Evolutionary conservation across 1,139 yeast species (phyloP).

Genomic region (Suhomyces choctaworum): DNA sequence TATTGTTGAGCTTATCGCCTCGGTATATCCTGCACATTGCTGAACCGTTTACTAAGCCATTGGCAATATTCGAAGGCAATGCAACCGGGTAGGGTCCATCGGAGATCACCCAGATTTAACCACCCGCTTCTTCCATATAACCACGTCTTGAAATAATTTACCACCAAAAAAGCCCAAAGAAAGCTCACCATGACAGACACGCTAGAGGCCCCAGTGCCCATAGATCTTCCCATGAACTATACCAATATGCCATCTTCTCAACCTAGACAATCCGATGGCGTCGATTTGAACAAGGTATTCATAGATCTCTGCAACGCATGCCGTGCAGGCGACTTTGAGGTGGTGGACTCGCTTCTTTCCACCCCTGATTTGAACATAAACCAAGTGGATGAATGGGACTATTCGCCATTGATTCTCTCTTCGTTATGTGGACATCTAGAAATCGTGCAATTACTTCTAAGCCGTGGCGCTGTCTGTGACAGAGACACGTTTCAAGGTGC

Average conservation of each 20-base stretch:
- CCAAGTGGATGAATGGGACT: conserved; percentile 69
- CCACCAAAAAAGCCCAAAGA: no score
- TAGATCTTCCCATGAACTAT: conserved; percentile 10
- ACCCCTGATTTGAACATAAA: conserved; percentile 60
- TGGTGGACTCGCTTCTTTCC: conserved; percentile 55
- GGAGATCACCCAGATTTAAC: no score
- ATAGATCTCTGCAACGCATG: conserved; percentile 63
- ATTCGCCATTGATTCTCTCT: conserved; percentile 71
- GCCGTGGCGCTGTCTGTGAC: conserved; percentile 73
- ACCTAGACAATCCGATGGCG: conserved; percentile 1
- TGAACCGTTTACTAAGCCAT: background rate
- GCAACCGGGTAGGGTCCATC: no score
- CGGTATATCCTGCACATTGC: no score
- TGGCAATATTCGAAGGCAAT: background rate
- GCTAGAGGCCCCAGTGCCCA: background rate
- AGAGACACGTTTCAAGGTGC: conserved; percentile 81
- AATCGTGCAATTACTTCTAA: conserved; percentile 57
- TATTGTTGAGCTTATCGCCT: no score
- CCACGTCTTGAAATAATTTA: no score
- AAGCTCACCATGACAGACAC: conserved; percentile 2
- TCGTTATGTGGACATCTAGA: conserved; percentile 72
- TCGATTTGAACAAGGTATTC: conserved; percentile 25
- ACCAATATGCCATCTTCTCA: conserved; percentile 13
- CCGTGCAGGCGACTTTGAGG: conserved; percentile 64
- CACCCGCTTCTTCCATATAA: no score